phyloP scores from a whole-genome alignment of 2,329 filamentous ascomycete genomes.

The Pseudonectria foliicola region DNA sequence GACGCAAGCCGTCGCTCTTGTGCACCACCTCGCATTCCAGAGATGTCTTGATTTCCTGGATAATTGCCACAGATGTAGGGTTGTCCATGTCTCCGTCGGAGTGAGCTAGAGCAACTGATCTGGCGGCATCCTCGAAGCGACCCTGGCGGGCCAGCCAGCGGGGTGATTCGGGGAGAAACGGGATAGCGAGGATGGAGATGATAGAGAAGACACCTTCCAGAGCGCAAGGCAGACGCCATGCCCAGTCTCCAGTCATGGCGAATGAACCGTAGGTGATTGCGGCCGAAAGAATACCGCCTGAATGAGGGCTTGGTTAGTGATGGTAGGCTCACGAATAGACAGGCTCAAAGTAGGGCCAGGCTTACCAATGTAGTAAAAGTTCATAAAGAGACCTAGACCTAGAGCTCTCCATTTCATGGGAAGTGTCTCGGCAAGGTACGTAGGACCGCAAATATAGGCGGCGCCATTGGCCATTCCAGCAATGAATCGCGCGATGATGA shows the following conservation, averaged over 20 bases:
- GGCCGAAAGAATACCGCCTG: conserved; percentile 37
- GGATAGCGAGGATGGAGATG: conserved; percentile 21
- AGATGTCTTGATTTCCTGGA: conserved; percentile 35
- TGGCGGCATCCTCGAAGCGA: conserved; percentile 32
- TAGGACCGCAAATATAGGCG: conserved; percentile 35
- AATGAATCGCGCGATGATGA: conserved; percentile 39
- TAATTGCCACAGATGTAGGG: conserved; percentile 12
- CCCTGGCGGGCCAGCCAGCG: conserved; percentile 39
- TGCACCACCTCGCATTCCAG: conserved; percentile 18
- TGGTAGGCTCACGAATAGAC: too few relatives aligned
- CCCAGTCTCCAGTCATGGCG: conserved; percentile 27
- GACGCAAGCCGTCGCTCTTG: too few relatives aligned
- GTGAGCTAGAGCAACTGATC: conserved; percentile 35
- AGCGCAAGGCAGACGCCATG: conserved; percentile 28
- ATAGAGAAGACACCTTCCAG: conserved; percentile 26
- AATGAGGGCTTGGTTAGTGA: too few relatives aligned
- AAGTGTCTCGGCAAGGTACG: conserved; percentile 44
- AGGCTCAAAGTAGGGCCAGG: too few relatives aligned
- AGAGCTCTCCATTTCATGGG: conserved; percentile 20
- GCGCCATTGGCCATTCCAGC: conserved; percentile 39
- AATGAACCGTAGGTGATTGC: conserved; percentile 34
- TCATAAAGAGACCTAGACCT: conserved; percentile 13
- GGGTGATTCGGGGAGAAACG: conserved; percentile 35
- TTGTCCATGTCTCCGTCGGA: conserved; percentile 34
- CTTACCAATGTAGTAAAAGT: not conserved